These are phyloP conservation scores for Gentiana dahurica DNA, from an alignment of 257 asterid genomes.

Conservation along the genomic window DNA sequence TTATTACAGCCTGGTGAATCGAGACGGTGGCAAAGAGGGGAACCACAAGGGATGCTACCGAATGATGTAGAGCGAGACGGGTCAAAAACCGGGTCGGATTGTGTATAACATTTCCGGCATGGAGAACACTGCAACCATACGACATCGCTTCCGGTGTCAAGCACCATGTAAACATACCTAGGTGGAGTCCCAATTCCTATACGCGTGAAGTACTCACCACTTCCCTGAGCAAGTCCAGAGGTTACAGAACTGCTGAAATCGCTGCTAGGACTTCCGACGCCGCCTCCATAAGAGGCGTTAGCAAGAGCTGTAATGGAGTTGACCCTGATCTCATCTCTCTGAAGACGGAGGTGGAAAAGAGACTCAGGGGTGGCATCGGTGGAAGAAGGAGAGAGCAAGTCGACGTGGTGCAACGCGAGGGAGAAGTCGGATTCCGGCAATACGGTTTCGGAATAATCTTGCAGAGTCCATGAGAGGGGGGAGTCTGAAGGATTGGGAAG, in stretches of 20 bases:
- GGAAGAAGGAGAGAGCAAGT: constrained; percentile 29
- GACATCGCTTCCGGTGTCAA: constrained; percentile 69
- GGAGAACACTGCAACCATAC: constrained; percentile 82
- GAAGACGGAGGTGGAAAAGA: constrained; percentile 58
- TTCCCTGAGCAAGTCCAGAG: constrained; percentile 53
- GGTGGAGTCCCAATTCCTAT: constrained; percentile 68
- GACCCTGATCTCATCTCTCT: constrained; percentile 56
- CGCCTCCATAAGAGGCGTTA: constrained; percentile 10
- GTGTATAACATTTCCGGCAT: constrained; percentile 52
- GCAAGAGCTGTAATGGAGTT: constrained; percentile 20
- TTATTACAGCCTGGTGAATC: constrained; percentile 27
- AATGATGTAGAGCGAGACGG: constrained; percentile 45
- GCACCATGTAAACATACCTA: constrained; percentile 27
- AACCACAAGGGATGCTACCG: constrained; percentile 29
- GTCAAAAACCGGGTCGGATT: constrained; percentile 46
- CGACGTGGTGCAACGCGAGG: constrained; percentile 50
- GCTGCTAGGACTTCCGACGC: constrained; percentile 4
- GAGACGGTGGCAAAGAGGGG: constrained; percentile 38
- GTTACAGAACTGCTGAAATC: constrained; percentile 59
- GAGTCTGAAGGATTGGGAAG: too few species aligned
- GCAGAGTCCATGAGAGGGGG: too few species aligned
- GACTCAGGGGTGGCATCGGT: constrained; percentile 38
- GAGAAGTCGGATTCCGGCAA: constrained; percentile 20
- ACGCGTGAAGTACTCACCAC: constrained; percentile 69
- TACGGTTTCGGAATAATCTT: too few species aligned